Evolutionary conservation across 2,329 filamentous ascomycete species (phyloP).

Genomic region (Colletotrichum coccodes): DNA sequence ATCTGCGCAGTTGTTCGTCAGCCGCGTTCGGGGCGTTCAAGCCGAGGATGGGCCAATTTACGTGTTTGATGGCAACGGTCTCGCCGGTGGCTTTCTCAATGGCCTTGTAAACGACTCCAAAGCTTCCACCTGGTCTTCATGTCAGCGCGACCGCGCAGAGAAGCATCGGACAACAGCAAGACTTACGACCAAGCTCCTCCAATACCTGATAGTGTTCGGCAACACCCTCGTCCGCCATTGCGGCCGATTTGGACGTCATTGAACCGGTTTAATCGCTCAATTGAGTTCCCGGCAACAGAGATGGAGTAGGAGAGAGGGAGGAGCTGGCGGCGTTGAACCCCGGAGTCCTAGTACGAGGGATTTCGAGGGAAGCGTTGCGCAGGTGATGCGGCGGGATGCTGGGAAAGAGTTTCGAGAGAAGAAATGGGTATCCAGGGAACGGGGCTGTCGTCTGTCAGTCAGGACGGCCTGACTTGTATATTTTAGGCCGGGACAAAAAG

Average conservation of each 20-base stretch:
- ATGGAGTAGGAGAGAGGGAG: conserved; percentile 27
- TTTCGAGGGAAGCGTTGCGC: conserved; percentile 16
- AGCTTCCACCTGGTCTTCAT: conserved; percentile 79
- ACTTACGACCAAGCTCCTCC: conserved; percentile 94
- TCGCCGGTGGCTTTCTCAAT: conserved; percentile 92
- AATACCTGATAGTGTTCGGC: conserved; percentile 92
- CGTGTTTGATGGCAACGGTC: conserved; percentile 96
- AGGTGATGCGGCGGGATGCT: conserved; percentile 8
- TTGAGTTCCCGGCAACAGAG: conserved; percentile 13
- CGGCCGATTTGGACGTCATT: conserved; percentile 33
- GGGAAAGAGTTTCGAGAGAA: conserved; percentile 30
- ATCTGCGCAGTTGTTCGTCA: conserved; percentile 67
- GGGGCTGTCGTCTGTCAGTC: conserved; percentile 31
- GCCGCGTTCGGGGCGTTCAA: background rate
- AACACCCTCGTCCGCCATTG: conserved; percentile 72
- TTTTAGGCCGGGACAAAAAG: conserved; percentile 28
- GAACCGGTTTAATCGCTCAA: conserved; percentile 7
- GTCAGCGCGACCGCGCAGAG: conserved; percentile 8
- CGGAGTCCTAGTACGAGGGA: conserved; percentile 30
- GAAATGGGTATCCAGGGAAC: conserved; percentile 32
- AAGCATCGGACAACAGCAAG: background rate
- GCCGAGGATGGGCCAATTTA: conserved; percentile 55
- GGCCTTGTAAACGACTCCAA: conserved; percentile 96
- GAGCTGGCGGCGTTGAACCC: conserved; percentile 26
- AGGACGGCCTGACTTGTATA: conserved; percentile 31